Base-by-base conservation (phyloP, 2,329 filamentous ascomycete genomes). In the Alternaria incomplexa region DNA sequence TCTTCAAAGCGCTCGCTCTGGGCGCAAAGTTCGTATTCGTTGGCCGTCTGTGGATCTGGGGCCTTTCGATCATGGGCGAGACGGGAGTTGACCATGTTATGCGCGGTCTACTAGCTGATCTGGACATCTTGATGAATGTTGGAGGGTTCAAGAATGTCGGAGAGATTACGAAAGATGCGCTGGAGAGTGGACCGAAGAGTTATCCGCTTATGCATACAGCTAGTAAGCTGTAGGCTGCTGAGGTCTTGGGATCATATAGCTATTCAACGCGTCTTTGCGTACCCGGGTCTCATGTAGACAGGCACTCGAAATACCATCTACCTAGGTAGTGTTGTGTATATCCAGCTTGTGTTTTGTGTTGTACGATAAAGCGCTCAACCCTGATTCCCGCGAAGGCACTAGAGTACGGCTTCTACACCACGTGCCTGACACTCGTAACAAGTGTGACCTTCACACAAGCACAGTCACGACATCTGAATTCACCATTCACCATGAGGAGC, bases 1-100 rank as follows among this genome's bases (percentile, higher is more conserved):
- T 89, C 11, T 84, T 87, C 72, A 90, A 90, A 71, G 88, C 87
- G 1, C 79, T 90, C 13, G 87, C 87, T 1, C 76, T 90, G 8
- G 87, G 88, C 3, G 88, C 88, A 0, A 86, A 86, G 66, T 89
- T 89, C 65, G 87, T 89, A 28, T 88, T 89, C 60, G 81, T 90
- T 1, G 88, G 88, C 0, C 75, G 88, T 6, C 81, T 89, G 4
- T 89, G 86, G 83, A 81, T 90, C 22, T 90, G 85, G 83, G 87
- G 85, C 0, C 72, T 90, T 10, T 83, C 83, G 44, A 88, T 89
- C 58, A 86, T 85, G 76, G 88, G 88, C 11, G 87, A 90, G 73
- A 78, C 84, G 28, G 88, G 88, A 1, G 87, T 90, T 1, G 77
- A 85, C 1, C 88, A 90, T 77, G 86, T 90, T 8, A 85, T 90